A percentile compares a stretch with the other conserved stretches of the same genome.
Conservation (phyloP, 306 rosid species). For the Cyclanthera cordifolia region DNA sequence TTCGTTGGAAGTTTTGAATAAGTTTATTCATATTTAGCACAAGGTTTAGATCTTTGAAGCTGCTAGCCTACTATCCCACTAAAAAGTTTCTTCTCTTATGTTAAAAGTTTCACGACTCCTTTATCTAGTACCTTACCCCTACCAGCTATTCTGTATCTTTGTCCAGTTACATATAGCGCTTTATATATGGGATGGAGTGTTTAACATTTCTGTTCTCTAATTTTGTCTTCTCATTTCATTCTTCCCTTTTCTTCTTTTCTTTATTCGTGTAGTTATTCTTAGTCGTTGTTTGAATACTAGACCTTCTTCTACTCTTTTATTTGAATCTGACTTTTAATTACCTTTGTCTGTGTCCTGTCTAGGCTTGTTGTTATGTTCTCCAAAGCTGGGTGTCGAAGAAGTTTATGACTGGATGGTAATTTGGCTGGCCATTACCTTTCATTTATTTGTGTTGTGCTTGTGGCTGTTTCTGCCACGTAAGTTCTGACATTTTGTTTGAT, state of each 20-base stretch:
- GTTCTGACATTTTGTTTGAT: slow-evolving; percentile 19
- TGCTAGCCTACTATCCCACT: background rate
- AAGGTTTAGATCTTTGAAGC: background rate
- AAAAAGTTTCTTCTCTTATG: background rate
- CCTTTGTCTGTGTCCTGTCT: slow-evolving; percentile 10
- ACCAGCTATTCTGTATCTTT: background rate
- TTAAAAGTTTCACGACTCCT: background rate
- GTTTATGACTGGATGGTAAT: slow-evolving; percentile 93
- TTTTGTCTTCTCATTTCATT: background rate
- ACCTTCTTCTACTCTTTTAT: background rate
- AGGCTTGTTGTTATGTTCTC: slow-evolving; percentile 89
- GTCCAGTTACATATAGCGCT: background rate
- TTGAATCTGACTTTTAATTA: slow-evolving; percentile 10
- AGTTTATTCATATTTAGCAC: background rate
- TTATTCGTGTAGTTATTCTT: background rate
- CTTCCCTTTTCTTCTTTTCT: background rate
- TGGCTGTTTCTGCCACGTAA: background rate
- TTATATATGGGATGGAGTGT: background rate
- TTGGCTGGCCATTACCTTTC: slow-evolving; percentile 1
- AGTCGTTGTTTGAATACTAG: background rate
- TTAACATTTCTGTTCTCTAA: too few relatives aligned
- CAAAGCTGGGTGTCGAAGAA: slow-evolving; percentile 94
- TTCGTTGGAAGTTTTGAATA: background rate
- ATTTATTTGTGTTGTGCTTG: background rate
- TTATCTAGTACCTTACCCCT: background rate